Evolutionary conservation across 2,329 filamentous ascomycete species (phyloP), one percentile per base, ranked within the genome.

Genomic region (Orbilia javanica): DNA sequence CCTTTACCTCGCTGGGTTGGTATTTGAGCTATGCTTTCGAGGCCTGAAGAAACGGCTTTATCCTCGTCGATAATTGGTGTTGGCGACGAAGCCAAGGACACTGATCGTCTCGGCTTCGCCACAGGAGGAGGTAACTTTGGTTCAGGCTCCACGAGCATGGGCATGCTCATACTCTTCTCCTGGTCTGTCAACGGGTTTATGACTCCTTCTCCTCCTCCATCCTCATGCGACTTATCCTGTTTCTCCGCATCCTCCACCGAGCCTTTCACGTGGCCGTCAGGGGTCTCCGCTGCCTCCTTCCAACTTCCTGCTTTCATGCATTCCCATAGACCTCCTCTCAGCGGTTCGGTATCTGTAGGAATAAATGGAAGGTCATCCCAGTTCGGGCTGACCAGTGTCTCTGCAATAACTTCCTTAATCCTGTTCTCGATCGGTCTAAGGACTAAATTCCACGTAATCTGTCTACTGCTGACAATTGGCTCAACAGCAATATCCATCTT

Each of bases 281-380:
- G 25, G 2, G 46, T 67, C 31, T 77, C 85, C 4, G 27, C 22
- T 3, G 39, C 29, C 50, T 66, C 80, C 80, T 44, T 55, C 46
- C 34, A 53, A 20, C 63, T 64, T 52, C 48, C 65, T 4, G 75
- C 65, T 44, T 60, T 66, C 84, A 67, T 85, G 84, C 79, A 60
- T 31, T 86, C 84, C 90, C 90, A 99, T 20, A 98, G 92, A 0
- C 96, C 96, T 10, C 95, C 96, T 81, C 96, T 89, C 87, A 93
- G 94, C 20, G 86, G 85, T 83, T 97, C 93, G 71, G 89, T 86
- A 70, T 90, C 88, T 0, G 94, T 98, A 81, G 92, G 90, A 83
- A 93, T 91, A 84, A 99, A 98, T 0, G 96, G 94, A 25, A 93
- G 88, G 83, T 99, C 96, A 80, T 99, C 96, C 95, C 96, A 99